Base-by-base conservation (phyloP, 129 eudicot genomes). In the Glebionis coronaria region DNA sequence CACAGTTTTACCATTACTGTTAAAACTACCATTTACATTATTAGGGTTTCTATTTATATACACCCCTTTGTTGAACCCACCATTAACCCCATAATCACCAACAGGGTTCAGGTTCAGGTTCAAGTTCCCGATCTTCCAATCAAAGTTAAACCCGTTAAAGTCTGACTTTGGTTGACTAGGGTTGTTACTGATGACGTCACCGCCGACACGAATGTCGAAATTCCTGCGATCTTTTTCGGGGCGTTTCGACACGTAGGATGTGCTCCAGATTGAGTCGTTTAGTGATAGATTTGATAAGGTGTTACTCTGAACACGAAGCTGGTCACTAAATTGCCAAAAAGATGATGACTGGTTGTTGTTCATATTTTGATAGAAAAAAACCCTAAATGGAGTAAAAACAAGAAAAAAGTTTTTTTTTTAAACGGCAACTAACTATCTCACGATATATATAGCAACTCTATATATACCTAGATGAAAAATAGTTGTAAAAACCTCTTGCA, bases 231-330 rank as follows among this genome's bases (percentile, higher is more conserved):
- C 77, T 40, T 72, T 73, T 44, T 81, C 90, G 31, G 87, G 71
- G 47, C 82, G 71, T 56, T 85, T 91, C 47, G 90, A 15, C 9
- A 49, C 80, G 73, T 79, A 85, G 0, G 88, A 77, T 27, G 15
- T 81, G 85, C 97, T 83, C 97, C 98, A 91, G 50, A 91, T 91
- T 0, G 98, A 91, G 62, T 91, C 96, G 42, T 85, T 91, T 2
- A 91, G 85, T 4, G 97, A 91, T 9, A 91, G 88, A 54, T 78
- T 73, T 4, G 86, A 76, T 2, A 91, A 76, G 56, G 65, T 79
- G 68, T 79, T 84, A 67, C 73, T 66, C 21, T 88, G 94, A 1
- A 85, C 76, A 42, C 96, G 92, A 47, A 91, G 96, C 71, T 88
- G 85, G 20, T 91, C 97, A 51, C 96, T 91, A 82, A 91, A 91